phyloP scores from a whole-genome alignment of 2,329 filamentous ascomycete genomes.

The Neofusicoccum laricinum region DNA sequence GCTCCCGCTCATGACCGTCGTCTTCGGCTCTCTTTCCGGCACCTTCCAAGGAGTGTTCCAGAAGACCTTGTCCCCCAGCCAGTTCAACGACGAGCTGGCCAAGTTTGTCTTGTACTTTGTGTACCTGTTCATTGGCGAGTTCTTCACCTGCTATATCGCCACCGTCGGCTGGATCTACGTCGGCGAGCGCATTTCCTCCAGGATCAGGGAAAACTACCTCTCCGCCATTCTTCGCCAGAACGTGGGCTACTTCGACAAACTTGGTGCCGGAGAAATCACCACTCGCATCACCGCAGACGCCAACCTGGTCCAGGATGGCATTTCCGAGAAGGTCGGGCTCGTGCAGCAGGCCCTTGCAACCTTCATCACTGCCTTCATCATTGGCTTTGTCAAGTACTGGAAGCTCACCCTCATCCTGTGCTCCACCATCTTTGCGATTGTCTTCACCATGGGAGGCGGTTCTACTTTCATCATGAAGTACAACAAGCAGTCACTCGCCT shows the following conservation, averaged over 20 bases:
- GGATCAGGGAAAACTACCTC: constrained; percentile 58
- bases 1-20: constrained; percentile 69
- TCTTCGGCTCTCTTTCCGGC: constrained; percentile 21
- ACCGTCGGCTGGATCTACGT: constrained; percentile 84
- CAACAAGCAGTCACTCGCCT: constrained; percentile 72
- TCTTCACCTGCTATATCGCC: constrained; percentile 47
- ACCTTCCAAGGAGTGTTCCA: constrained; percentile 20
- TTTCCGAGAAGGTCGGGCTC: constrained; percentile 46
- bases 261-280: constrained; percentile 89
- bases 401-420: constrained; percentile 84
- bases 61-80: constrained; percentile 20
- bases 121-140: constrained; percentile 25
- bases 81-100: constrained; percentile 18
- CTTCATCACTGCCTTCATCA: constrained; percentile 85
- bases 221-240: constrained; percentile 47
- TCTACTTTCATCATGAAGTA: constrained; percentile 72
- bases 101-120: constrained; percentile 24
- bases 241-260: constrained; percentile 62
- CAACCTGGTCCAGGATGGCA: constrained; percentile 88
- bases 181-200: constrained; percentile 43
- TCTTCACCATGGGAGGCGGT: constrained; percentile 69
- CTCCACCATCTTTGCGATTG: constrained; percentile 76
- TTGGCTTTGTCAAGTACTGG: constrained; percentile 89
- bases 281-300: constrained; percentile 93
- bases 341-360: constrained; percentile 32